Conservation (phyloP, 495 filamentous ascomycete genomes). For the Rostrohypoxylon terebratum region DNA sequence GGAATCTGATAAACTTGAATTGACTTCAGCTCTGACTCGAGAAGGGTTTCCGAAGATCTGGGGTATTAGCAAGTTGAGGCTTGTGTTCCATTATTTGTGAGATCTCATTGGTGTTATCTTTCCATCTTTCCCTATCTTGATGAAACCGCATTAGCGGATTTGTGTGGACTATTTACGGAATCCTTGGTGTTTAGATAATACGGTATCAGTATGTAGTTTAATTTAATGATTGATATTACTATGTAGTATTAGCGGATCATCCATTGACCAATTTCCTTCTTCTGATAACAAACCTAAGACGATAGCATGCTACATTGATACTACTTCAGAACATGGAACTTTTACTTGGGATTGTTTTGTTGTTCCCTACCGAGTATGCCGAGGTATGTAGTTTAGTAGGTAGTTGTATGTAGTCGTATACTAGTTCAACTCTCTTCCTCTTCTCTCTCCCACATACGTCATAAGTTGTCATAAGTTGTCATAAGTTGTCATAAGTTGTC, state of each 20-base stretch:
- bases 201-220: background rate
- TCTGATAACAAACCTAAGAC: background rate
- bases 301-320: background rate
- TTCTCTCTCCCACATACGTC: background rate
- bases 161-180: background rate
- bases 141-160: background rate
- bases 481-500: background rate
- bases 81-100: background rate
- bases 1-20: background rate
- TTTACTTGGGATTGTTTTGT: background rate
- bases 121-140: conserved; percentile 6
- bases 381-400: background rate
- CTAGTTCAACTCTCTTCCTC: background rate
- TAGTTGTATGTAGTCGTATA: background rate
- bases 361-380: background rate
- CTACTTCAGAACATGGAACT: too few species aligned
- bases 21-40: background rate
- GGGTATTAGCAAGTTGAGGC: background rate
- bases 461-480: background rate
- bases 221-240: background rate
- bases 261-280: background rate
- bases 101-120: background rate
- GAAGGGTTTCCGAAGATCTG: background rate
- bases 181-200: conserved; percentile 1
- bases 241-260: background rate